phyloP scores from a whole-genome alignment of 2,329 filamentous ascomycete species.

The Ceratocystis lukuohia region DNA sequence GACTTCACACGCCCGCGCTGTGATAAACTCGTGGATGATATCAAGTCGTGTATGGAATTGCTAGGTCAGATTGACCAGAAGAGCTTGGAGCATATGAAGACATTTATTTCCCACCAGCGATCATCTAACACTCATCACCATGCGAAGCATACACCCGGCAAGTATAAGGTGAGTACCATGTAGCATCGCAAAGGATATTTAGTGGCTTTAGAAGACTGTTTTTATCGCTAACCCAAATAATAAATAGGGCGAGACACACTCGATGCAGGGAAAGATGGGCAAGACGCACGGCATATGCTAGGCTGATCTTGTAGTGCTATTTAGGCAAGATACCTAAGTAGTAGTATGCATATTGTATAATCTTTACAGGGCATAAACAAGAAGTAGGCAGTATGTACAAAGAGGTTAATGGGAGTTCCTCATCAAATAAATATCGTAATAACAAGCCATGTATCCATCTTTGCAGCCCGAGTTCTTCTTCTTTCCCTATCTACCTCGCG shows the following conservation, averaged over 20 bases:
- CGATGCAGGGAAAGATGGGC: conserved; percentile 74
- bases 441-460: too few species aligned
- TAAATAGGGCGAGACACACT: conserved; percentile 61
- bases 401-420: too few species aligned
- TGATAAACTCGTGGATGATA: conserved; percentile 62
- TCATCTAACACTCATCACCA: conserved; percentile 39
- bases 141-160: conserved; percentile 38
- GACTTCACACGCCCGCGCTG: conserved; percentile 77
- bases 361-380: too few species aligned
- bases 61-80: conserved; percentile 63
- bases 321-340: too few species aligned
- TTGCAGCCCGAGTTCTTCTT: too few species aligned
- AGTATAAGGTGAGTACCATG: conserved; percentile 34
- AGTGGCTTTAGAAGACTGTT: background rate
- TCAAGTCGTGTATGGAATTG: conserved; percentile 60
- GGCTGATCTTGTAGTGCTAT: background rate
- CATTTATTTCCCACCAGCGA: conserved; percentile 47
- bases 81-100: conserved; percentile 53
- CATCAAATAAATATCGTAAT: too few species aligned
- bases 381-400: too few species aligned
- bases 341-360: too few species aligned
- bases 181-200: background rate
- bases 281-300: conserved; percentile 86
- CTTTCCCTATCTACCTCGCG: too few species aligned
- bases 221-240: background rate